Evolutionary conservation across 2,329 filamentous ascomycete species (phyloP).

Genomic region (Colletotrichum sp.): DNA sequence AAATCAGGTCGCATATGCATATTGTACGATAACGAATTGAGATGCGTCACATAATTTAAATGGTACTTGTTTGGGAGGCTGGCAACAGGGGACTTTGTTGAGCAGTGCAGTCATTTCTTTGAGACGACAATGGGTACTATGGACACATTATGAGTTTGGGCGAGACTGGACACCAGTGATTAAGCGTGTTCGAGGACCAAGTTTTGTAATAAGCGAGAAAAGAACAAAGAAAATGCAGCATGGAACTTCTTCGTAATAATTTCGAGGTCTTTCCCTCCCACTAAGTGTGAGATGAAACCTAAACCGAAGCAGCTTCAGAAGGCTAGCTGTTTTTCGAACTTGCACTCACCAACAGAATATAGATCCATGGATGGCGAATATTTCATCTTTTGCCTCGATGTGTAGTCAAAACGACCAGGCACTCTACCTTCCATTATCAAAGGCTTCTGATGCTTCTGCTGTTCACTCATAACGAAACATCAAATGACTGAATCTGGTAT

Average conservation of each 20-base stretch:
- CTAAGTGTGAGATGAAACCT: background rate
- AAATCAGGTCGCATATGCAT: background rate
- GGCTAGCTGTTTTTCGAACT: rapidly evolving
- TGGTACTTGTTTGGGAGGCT: background rate
- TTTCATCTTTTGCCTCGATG: background rate
- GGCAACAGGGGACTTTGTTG: background rate
- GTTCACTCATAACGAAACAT: background rate
- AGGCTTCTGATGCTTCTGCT: background rate
- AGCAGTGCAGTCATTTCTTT: background rate
- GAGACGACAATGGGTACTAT: background rate
- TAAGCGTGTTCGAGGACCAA: background rate
- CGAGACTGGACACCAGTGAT: background rate
- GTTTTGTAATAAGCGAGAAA: background rate
- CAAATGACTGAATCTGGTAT: background rate
- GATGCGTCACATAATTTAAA: background rate
- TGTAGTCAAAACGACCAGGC: too few relatives aligned
- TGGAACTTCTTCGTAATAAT: background rate
- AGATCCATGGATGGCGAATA: background rate
- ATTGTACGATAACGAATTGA: background rate
- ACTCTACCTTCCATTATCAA: background rate
- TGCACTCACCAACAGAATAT: rapidly evolving
- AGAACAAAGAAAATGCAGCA: background rate
- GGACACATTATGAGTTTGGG: background rate
- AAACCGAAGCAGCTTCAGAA: background rate
- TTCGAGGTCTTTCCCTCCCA: background rate